A percentile compares a stretch with the other conserved stretches of the same genome.
These are phyloP conservation scores for Ilex paraguariensis DNA, from an alignment of 305 asterid genomes.

Conservation along the genomic window DNA sequence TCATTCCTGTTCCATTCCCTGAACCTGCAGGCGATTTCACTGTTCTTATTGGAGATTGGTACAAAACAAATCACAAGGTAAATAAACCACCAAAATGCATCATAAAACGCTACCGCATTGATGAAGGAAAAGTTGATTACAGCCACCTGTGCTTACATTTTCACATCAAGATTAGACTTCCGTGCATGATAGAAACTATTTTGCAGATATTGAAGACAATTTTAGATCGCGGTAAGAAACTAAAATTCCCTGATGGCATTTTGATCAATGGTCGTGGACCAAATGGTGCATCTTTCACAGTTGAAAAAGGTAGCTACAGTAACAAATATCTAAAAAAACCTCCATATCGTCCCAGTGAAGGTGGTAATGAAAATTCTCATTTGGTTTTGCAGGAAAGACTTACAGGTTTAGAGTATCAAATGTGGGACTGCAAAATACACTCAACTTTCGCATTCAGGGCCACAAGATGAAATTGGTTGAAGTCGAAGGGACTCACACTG, in stretches of 20 bases:
- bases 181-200: background rate
- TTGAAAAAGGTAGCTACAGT: constrained; percentile 35
- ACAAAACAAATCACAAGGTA: constrained; percentile 52
- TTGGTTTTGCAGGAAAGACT: constrained; percentile 47
- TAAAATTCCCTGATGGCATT: constrained; percentile 43
- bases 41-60: constrained; percentile 72
- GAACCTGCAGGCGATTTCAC: constrained; percentile 54
- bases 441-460: constrained; percentile 58
- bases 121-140: too few species aligned
- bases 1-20: constrained; percentile 66
- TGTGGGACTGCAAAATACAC: constrained; percentile 47
- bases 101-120: too few species aligned
- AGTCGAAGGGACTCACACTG: constrained; percentile 71
- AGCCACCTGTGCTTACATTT: too few species aligned
- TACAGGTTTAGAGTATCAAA: constrained; percentile 71
- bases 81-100: background rate
- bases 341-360: too few species aligned
- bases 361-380: background rate
- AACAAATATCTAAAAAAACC: too few species aligned
- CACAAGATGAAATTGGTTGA: constrained; percentile 68
- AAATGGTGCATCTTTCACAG: constrained; percentile 29
- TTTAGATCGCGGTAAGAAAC: constrained; percentile 44
- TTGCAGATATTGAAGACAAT: constrained; percentile 35
- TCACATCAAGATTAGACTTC: too few species aligned
- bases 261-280: constrained; percentile 62